Evolutionary conservation across 2,329 filamentous ascomycete genomes (phyloP).

Genomic region (Phyllosticta citribraziliensis): DNA sequence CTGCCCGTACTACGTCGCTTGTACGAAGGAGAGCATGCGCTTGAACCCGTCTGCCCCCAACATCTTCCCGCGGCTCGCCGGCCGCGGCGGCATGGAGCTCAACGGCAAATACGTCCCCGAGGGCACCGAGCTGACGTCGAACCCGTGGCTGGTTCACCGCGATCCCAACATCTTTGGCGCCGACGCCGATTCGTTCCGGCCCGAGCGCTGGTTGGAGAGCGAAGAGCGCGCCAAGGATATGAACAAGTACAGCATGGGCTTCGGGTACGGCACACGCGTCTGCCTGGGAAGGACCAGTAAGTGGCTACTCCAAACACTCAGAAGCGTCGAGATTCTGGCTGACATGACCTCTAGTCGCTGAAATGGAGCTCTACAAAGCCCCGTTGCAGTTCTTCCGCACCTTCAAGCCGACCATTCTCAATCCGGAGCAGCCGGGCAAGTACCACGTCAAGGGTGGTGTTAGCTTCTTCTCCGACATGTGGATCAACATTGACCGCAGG

Average conservation of each 20-base stretch:
- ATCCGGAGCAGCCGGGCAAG: constrained; percentile 21
- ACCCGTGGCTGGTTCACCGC: constrained; percentile 22
- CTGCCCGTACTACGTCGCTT: constrained; percentile 40
- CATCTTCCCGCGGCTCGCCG: constrained; percentile 40
- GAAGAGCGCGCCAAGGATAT: constrained; percentile 32
- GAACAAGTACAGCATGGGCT: constrained; percentile 40
- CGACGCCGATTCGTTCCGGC: constrained; percentile 20
- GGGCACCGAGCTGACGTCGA: constrained; percentile 21
- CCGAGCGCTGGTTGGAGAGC: constrained; percentile 24
- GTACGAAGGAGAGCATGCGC: constrained; percentile 42
- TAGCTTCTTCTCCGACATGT: constrained; percentile 34
- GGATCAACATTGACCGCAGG: constrained; percentile 23
- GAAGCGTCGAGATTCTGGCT: too few relatives aligned
- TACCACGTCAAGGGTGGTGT: constrained; percentile 36
- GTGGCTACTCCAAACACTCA: too few relatives aligned
- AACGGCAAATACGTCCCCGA: constrained; percentile 22
- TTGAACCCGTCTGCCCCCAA: constrained; percentile 42
- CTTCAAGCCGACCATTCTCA: constrained; percentile 24
- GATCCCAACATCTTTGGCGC: constrained; percentile 20
- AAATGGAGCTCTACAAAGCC: constrained; percentile 45
- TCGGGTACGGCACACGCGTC: constrained; percentile 40
- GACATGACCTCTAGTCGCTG: constrained; percentile 25
- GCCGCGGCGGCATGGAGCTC: constrained; percentile 24
- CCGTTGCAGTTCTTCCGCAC: constrained; percentile 32
- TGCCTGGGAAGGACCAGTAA: constrained; percentile 38